Base-by-base conservation (phyloP, 176 grass and related monocot species). In the Phoenix roebelenii region DNA sequence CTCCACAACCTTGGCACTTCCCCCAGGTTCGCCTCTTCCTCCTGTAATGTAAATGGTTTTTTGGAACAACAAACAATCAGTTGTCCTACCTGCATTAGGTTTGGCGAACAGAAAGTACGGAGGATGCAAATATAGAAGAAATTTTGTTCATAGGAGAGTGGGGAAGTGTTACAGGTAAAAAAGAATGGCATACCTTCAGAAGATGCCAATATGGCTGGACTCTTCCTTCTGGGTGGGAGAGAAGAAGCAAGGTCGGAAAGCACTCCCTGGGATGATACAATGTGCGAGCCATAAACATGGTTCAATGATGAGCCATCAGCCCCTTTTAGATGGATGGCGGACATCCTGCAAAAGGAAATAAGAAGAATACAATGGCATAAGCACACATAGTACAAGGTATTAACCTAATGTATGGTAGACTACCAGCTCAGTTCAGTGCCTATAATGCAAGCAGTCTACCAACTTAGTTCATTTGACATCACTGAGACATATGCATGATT, bases 111-210 rank as follows among this genome's bases (percentile, higher is more conserved):
- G 32, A 39, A 0, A 39, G 32, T 7, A 39, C 32, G 2, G 9
- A 39, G 32, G 32, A 39, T 9, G 7, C 9, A 39, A 39, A 7
- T 1, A 39, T 39, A 12, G 32, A 39, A 10, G 32, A 39, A 39
- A 39, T 12, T 12, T 39, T 7, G 7, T 39, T 39, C 1, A 39
- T 39, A 39, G 32, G 1, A 39, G 7, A 39, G 9, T 10, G 32
- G 9, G 32, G 1, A 39, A 39, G 32, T 39, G 32, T 7, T 10
- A 39, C 10, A 15, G n/a, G 23, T 16, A 9, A 61, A 32, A 51
- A 53, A 23, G 58, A 28, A 59, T 32, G 58, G 5, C 64, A 16
- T 79, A 90, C 87, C 87, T 44, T 85, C 78, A 76, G 72, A 85
- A n/a, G 78, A 75, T 29, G 12, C 57, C 76, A 57, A 55, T 16